Evolutionary conservation across 1,284 basidiomycete genomes (phyloP).

Genomic region (Pseudozyma sp.): DNA sequence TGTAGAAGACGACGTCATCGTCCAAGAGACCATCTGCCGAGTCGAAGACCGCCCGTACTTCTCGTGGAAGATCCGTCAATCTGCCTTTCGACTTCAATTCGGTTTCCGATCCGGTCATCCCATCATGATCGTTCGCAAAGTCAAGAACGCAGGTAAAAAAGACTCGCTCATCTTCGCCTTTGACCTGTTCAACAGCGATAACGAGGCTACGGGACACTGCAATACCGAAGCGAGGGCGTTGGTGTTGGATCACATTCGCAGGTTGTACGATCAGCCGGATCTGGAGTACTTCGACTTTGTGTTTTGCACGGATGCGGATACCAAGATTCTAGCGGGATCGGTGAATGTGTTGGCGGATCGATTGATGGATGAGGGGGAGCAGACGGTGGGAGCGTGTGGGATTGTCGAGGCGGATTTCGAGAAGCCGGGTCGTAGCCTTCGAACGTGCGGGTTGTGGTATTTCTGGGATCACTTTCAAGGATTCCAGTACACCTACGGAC

Average conservation of each 20-base stretch:
- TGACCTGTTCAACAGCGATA: slow-evolving; percentile 39
- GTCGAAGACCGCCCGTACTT: slow-evolving; percentile 32
- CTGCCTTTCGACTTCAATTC: slow-evolving; percentile 28
- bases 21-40: slow-evolving; percentile 13
- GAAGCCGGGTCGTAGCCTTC: slow-evolving; percentile 14
- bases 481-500: slow-evolving; percentile 38
- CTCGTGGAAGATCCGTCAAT: slow-evolving; percentile 40
- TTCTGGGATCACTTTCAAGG: slow-evolving; percentile 45
- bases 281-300: slow-evolving; percentile 31
- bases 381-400: slow-evolving; percentile 34
- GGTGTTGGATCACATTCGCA: slow-evolving; percentile 27
- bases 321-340: slow-evolving; percentile 32
- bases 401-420: slow-evolving; percentile 35
- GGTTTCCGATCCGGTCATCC: slow-evolving; percentile 22
- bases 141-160: slow-evolving; percentile 41
- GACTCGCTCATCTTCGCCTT: slow-evolving; percentile 44
- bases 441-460: slow-evolving; percentile 28
- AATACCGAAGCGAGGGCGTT: slow-evolving; percentile 25
- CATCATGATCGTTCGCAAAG: slow-evolving; percentile 33
- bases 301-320: slow-evolving; percentile 39
- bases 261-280: slow-evolving; percentile 21
- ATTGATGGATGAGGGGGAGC: slow-evolving; percentile 25
- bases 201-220: slow-evolving; percentile 29
- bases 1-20: slow-evolving; percentile 34
- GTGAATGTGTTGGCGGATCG: slow-evolving; percentile 26